Conservation (phyloP, 345 rosid genomes). For the Draba incana region DNA sequence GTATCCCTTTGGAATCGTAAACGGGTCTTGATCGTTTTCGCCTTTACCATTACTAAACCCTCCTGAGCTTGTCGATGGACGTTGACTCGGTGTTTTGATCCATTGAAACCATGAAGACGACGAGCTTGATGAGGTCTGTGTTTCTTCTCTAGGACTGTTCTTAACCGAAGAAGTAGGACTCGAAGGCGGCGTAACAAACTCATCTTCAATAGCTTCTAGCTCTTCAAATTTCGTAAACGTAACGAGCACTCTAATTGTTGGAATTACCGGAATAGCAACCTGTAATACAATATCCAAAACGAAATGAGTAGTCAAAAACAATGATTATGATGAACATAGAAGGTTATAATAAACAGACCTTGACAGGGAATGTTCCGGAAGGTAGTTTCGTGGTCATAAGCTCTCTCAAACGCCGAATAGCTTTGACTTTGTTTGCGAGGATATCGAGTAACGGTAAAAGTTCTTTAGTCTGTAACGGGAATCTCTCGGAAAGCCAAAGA, state of each 20-base stretch:
- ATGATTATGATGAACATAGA: slow-evolving; percentile 7
- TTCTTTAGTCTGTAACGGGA: slow-evolving; percentile 93
- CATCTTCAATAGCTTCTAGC: slow-evolving; percentile 74
- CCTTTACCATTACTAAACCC: slow-evolving; percentile 46
- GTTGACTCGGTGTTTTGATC: slow-evolving; percentile 84
- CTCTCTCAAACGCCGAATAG: slow-evolving; percentile 95
- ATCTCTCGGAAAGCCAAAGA: slow-evolving; percentile 94
- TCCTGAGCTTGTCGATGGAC: slow-evolving; percentile 49
- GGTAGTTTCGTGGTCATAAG: slow-evolving; percentile 96
- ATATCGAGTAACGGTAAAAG: slow-evolving; percentile 96
- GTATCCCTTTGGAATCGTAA: slow-evolving; percentile 76
- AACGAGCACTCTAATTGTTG: slow-evolving; percentile 90
- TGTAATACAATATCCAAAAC: slow-evolving; percentile 32
- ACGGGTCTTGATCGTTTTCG: slow-evolving; percentile 79
- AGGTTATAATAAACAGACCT: slow-evolving; percentile 53
- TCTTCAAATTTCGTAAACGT: slow-evolving; percentile 97
- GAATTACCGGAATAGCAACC: slow-evolving; percentile 99
- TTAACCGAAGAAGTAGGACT: slow-evolving; percentile 64
- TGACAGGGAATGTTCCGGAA: slow-evolving; percentile 91
- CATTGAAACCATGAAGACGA: slow-evolving; percentile 98
- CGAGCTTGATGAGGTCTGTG: slow-evolving; percentile 54
- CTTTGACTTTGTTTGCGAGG: slow-evolving; percentile 98
- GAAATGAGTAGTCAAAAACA: background rate
- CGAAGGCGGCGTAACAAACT: slow-evolving; percentile 95
- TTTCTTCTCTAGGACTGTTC: slow-evolving; percentile 60